Base-by-base conservation (phyloP, 768 basidiomycete species). In the Pleurotus djamor region DNA sequence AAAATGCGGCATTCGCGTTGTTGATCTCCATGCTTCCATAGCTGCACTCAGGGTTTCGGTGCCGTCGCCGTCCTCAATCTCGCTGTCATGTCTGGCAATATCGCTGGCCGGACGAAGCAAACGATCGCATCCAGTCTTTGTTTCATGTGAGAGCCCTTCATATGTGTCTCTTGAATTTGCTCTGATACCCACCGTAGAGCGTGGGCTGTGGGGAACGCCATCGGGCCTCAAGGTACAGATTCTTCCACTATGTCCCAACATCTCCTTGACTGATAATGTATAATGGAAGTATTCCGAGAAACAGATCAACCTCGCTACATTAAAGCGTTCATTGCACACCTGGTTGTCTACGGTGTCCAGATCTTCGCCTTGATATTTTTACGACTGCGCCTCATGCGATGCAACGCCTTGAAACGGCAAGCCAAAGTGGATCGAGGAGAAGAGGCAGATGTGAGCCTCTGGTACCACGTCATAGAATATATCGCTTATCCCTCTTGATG, bases 41-140 rank as follows among this genome's bases (percentile, higher is more conserved):
- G 78, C 64, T 77, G 76, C 59, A 79, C 72, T 55, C 78, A 79
- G 66, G 79, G 75, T 5, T 79, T 79, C 58, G 78, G 78, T 44
- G 79, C 79, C 3, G 79, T 79, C 13, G 77, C 78, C 0, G 77
- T 78, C 1, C 70, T 79, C 17, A 80, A 81, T 60, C 67, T 81
- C 47, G 73, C 79, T 6, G 71, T 81, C 43, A 79, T 82, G 75
- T 74, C 75, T 32, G 74, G 74, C 47, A 81, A 81, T 64, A 61
- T 81, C 54, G 80, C 69, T 5, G 81, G 81, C 34, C 76, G 80
- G 33, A 76, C 79, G n/a, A 83, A 83, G 64, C 80, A 81, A 65
- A 77, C 76, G 9, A 68, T 80, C 14, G 75, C 77, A 1, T 79
- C 79, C 16, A 74, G 75, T 50, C 61, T 82, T n/a, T 79, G 80